Conservation (phyloP, 768 basidiomycete species). For the Epithele typhae region DNA sequence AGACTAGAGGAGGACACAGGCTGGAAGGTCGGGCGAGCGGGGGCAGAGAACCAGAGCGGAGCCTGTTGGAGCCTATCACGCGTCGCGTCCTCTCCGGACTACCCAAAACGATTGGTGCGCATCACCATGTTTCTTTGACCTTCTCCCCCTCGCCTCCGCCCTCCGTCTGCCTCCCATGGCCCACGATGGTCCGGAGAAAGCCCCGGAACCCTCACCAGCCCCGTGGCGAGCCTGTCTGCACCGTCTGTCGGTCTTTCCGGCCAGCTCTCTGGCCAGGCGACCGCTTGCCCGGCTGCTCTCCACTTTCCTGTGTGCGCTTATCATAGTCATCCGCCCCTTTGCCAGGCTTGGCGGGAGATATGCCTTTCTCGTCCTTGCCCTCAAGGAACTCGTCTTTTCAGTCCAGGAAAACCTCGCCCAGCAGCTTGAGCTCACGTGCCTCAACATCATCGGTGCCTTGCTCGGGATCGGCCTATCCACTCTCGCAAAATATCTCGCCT, state of each 20-base stretch:
- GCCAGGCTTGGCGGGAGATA: slow-evolving; percentile 34
- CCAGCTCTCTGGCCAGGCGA: slow-evolving; percentile 21
- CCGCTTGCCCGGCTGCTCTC: slow-evolving; percentile 39
- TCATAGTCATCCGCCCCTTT: slow-evolving; percentile 37
- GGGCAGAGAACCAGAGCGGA: no score
- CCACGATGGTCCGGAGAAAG: no score
- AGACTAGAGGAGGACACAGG: no score
- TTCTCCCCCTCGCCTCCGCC: no score
- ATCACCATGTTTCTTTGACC: no score
- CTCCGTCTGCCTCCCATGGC: no score
- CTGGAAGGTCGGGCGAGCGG: no score
- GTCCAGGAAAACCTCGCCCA: slow-evolving; percentile 44
- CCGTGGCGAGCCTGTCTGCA: neutral
- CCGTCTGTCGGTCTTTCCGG: neutral
- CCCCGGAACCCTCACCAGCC: no score
- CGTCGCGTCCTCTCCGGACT: no score
- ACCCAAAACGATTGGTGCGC: no score
- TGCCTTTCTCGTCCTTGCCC: slow-evolving; percentile 33
- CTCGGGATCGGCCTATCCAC: slow-evolving; percentile 35
- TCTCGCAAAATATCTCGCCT: slow-evolving; percentile 31
- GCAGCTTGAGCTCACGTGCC: slow-evolving; percentile 40
- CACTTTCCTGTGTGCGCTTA: slow-evolving; percentile 36
- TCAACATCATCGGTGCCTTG: slow-evolving; percentile 40
- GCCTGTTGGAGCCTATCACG: no score
- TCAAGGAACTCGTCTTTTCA: slow-evolving; percentile 46